Percentiles rank a stretch among this genome's conserved stretches.
Evolutionary conservation across 371 early-diverging fungal species (phyloP).

Genomic region (Mucor lusitanicus): DNA sequence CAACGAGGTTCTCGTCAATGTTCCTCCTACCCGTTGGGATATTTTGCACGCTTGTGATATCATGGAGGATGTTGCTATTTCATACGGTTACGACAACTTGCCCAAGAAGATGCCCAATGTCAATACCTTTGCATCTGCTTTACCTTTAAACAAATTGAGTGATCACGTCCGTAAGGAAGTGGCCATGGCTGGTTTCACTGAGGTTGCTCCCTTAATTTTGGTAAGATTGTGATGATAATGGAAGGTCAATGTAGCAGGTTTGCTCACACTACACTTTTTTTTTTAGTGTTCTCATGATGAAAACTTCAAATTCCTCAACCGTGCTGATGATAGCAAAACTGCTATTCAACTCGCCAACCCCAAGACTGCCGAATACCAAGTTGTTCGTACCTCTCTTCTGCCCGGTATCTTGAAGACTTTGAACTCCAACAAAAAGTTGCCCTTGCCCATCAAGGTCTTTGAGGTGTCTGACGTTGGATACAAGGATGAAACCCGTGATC

Average conservation of each 20-base stretch:
- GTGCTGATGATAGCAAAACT: slow-evolving; percentile 72
- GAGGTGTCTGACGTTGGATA: slow-evolving; percentile 97
- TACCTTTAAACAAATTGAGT: slow-evolving; percentile 93
- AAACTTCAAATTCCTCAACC: slow-evolving; percentile 88
- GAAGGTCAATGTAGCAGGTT: neutral
- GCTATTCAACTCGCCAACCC: slow-evolving; percentile 96
- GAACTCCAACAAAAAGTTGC: slow-evolving; percentile 86
- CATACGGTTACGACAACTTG: slow-evolving; percentile 98
- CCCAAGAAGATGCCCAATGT: slow-evolving; percentile 78
- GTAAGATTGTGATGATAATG: slow-evolving; percentile 39
- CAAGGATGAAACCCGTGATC: slow-evolving; percentile 79
- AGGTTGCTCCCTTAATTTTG: slow-evolving; percentile 95
- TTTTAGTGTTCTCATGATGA: slow-evolving; percentile 93
- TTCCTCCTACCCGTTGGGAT: slow-evolving; percentile 95
- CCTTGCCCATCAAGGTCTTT: slow-evolving; percentile 96
- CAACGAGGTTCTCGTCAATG: slow-evolving; percentile 73
- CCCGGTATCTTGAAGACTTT: slow-evolving; percentile 98
- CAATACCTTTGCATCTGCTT: slow-evolving; percentile 87
- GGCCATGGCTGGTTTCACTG: slow-evolving; percentile 95
- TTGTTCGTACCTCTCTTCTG: slow-evolving; percentile 92
- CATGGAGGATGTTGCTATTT: slow-evolving; percentile 99
- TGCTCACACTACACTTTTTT: neutral
- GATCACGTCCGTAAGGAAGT: slow-evolving; percentile 91
- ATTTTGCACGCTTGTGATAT: slow-evolving; percentile 98
- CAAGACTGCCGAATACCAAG: slow-evolving; percentile 94